Percentiles rank a stretch among this genome's conserved stretches.
These are phyloP conservation scores for Carex kokanica DNA, from an alignment of 176 grass and related monocot species.

Conservation along the genomic window DNA sequence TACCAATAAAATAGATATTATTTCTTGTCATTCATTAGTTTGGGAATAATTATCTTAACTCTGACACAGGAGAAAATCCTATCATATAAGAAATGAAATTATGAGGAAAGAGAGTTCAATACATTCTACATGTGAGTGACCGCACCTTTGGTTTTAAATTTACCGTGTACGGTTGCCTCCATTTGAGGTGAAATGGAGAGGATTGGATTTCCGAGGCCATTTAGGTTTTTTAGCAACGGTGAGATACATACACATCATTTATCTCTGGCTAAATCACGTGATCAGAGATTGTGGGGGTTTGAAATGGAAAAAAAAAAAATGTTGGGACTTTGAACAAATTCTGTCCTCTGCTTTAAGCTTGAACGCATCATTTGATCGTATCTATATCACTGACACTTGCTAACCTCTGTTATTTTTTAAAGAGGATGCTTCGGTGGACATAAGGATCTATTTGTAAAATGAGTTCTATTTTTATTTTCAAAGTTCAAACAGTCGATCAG, in stretches of 20 bases:
- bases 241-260: background rate
- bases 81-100: background rate
- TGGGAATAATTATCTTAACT: background rate
- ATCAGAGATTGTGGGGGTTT: slow-evolving; percentile 14
- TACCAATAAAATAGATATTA: background rate
- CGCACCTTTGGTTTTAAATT: background rate
- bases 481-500: too few relatives aligned
- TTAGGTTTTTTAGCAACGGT: background rate
- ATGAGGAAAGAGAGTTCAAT: background rate
- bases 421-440: too few relatives aligned
- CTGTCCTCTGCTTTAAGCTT: background rate
- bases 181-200: background rate
- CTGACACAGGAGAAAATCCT: background rate
- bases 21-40: background rate
- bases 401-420: background rate
- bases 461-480: too few relatives aligned
- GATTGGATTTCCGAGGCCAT: background rate
- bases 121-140: background rate
- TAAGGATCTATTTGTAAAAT: too few relatives aligned
- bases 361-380: background rate
- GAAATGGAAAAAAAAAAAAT: background rate
- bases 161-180: background rate
- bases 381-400: background rate
- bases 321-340: slow-evolving; percentile 10
- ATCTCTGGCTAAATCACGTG: slow-evolving; percentile 20